Evolutionary conservation across 768 basidiomycete species (phyloP).

Genomic region (Amylocystis lapponica): DNA sequence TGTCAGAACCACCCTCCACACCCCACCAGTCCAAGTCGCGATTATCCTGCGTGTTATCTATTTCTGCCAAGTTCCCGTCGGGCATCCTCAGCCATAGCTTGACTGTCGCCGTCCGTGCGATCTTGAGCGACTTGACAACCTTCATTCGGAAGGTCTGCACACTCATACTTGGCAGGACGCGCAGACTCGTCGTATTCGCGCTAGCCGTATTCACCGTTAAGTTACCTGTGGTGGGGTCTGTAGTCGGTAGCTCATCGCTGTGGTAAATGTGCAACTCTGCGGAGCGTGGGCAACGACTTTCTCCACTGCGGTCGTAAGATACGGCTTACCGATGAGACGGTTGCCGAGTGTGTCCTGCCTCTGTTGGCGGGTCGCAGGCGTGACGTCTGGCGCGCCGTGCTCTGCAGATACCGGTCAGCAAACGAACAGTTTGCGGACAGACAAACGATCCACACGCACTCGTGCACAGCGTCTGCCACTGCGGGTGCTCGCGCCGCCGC

Average conservation of each 20-base stretch:
- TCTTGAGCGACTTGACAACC: slow-evolving; percentile 43
- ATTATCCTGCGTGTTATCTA: slow-evolving; percentile 42
- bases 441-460: slow-evolving; percentile 38
- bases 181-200: slow-evolving; percentile 26
- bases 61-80: slow-evolving; percentile 39
- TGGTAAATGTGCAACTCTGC: slow-evolving; percentile 14
- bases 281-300: background rate
- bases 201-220: background rate
- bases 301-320: no score
- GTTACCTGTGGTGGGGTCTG: background rate
- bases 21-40: slow-evolving; percentile 69
- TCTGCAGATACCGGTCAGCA: slow-evolving; percentile 31
- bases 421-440: background rate
- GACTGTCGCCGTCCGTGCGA: slow-evolving; percentile 24
- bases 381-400: slow-evolving; percentile 47
- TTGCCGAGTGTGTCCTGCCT: slow-evolving; percentile 54
- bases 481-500: slow-evolving; percentile 49
- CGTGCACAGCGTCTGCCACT: slow-evolving; percentile 55
- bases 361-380: slow-evolving; percentile 18
- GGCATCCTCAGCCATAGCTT: slow-evolving; percentile 51
- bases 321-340: slow-evolving; percentile 51
- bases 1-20: slow-evolving; percentile 46
- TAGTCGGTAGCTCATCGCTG: slow-evolving; percentile 1
- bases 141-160: slow-evolving; percentile 61
- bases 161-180: slow-evolving; percentile 65